phyloP scores from a whole-genome alignment of 768 basidiomycete species.

The Hypholoma sublateritium region DNA sequence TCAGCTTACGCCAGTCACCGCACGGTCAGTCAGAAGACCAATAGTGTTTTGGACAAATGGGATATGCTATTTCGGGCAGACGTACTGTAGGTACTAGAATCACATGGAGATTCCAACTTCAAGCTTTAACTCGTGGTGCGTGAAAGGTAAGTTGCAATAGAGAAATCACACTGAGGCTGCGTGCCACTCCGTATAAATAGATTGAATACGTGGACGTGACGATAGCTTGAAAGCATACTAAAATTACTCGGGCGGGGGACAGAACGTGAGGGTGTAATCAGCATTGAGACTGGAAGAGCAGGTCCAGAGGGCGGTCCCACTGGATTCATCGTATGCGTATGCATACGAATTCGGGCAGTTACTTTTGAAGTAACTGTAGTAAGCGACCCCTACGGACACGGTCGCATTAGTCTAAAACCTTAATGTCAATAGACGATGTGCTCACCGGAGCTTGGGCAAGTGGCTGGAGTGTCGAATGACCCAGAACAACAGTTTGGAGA shows the following conservation, averaged over 20 bases:
- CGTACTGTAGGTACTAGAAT: no score
- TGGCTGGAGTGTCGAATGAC: constrained; percentile 42
- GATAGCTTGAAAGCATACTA: no score
- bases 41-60: no score
- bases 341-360: constrained; percentile 49
- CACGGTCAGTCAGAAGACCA: no score
- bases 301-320: constrained; percentile 50
- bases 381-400: constrained; percentile 30
- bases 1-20: no score
- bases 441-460: constrained; percentile 51
- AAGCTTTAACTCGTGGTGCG: no score
- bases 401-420: neutral
- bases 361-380: constrained; percentile 41
- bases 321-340: constrained; percentile 54
- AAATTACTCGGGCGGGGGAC: constrained; percentile 26
- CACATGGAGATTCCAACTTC: no score
- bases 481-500: constrained; percentile 68
- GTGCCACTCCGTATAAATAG: no score
- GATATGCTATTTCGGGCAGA: no score
- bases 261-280: constrained; percentile 49
- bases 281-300: constrained; percentile 40
- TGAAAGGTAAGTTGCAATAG: no score
- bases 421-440: neutral
- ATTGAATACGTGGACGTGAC: no score
- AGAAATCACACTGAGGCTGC: no score